A percentile compares a stretch with the other conserved stretches of the same genome.
Evolutionary conservation across 805 yeast genomes (phyloP).

Genomic region (Cyberlindnera xishuangbannaensis): DNA sequence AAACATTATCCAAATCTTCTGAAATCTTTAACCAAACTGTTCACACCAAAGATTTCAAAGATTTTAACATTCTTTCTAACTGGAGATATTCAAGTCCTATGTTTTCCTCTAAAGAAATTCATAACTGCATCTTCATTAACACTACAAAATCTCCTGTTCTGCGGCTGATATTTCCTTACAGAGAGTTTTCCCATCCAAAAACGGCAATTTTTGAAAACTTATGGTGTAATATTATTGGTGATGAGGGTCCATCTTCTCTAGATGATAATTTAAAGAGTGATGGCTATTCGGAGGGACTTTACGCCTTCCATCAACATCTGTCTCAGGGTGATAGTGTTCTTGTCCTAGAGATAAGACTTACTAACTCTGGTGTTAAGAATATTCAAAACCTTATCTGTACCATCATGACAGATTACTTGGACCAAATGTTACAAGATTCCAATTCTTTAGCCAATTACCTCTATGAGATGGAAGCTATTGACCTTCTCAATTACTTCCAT

Average conservation of each 20-base stretch:
- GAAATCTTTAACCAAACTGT: too few relatives aligned
- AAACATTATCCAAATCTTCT: conserved; percentile 4
- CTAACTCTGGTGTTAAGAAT: conserved; percentile 39
- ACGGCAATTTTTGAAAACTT: conserved; percentile 28
- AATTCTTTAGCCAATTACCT: conserved; percentile 34
- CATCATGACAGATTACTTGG: conserved; percentile 26
- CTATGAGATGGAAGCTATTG: conserved; percentile 43
- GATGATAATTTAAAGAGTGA: conserved; percentile 32
- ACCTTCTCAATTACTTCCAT: conserved; percentile 40
- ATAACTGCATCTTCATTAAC: conserved; percentile 34
- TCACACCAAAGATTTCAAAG: conserved; percentile 6
- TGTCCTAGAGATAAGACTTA: conserved; percentile 44
- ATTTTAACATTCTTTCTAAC: conserved; percentile 14
- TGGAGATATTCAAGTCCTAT: conserved; percentile 17
- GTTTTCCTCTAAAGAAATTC: conserved; percentile 20
- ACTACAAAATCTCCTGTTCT: conserved; percentile 30
- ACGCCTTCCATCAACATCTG: conserved; percentile 37
- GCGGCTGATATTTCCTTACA: conserved; percentile 43
- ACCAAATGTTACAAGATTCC: conserved; percentile 13
- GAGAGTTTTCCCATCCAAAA: not conserved
- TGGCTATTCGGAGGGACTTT: conserved; percentile 33
- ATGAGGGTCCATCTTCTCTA: conserved; percentile 50
- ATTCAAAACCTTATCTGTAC: conserved; percentile 29
- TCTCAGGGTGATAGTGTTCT: conserved; percentile 34
- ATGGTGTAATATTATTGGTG: conserved; percentile 60